Percentiles rank a stretch among this genome's conserved stretches.
These are phyloP conservation scores for Vachellia collinsii DNA, from an alignment of 306 rosid genomes.

Conservation along the genomic window DNA sequence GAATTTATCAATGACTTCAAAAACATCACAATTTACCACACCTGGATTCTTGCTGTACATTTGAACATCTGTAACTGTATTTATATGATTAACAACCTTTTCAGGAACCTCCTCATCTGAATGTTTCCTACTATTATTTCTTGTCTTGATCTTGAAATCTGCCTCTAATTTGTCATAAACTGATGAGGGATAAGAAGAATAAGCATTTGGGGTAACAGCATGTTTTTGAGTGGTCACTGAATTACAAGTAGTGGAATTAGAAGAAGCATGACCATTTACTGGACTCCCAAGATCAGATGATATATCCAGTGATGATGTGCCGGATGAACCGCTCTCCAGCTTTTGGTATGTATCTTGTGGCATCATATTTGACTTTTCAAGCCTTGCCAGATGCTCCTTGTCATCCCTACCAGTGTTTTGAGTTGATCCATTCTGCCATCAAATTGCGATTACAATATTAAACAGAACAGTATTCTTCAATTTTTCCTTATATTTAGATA, in stretches of 20 bases:
- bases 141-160: slow-evolving; percentile 42
- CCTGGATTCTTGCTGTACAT: slow-evolving; percentile 34
- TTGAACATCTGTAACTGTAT: slow-evolving; percentile 34
- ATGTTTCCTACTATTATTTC: slow-evolving; percentile 38
- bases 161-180: slow-evolving; percentile 42
- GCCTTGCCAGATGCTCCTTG: slow-evolving; percentile 45
- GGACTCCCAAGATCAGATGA: slow-evolving; percentile 67
- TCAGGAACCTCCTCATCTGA: slow-evolving; percentile 42
- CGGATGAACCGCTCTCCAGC: slow-evolving; percentile 54
- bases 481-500: slow-evolving; percentile 13
- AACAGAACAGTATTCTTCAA: no score
- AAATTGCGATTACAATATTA: no score
- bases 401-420: slow-evolving; percentile 42
- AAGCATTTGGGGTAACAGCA: slow-evolving; percentile 41
- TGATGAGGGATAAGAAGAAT: slow-evolving; percentile 54
- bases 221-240: slow-evolving; percentile 39
- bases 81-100: slow-evolving; percentile 32
- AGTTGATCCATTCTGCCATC: slow-evolving; percentile 56
- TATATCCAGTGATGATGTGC: slow-evolving; percentile 59
- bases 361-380: slow-evolving; percentile 46
- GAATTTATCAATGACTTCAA: no score
- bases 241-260: slow-evolving; percentile 47
- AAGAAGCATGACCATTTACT: slow-evolving; percentile 52
- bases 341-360: slow-evolving; percentile 46
- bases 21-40: slow-evolving; percentile 11